Evolutionary conservation across 73 alveolate species (phyloP).

Genomic region (Paramecium octaurelia): DNA sequence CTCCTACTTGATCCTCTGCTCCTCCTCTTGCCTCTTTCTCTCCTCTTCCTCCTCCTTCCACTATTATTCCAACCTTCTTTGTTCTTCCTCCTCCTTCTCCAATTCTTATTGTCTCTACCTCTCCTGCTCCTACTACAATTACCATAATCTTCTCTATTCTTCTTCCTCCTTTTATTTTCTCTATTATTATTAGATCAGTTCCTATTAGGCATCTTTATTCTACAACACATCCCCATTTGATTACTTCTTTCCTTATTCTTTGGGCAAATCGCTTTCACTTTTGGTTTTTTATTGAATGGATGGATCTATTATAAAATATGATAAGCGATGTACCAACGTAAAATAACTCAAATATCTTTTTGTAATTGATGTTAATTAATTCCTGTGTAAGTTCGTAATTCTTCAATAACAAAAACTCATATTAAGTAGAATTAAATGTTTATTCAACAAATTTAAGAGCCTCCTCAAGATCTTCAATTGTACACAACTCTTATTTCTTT

Average conservation of each 20-base stretch:
- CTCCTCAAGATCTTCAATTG: constrained; percentile 18
- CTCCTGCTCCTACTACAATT: background rate
- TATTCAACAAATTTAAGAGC: constrained; percentile 30
- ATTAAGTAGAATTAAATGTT: background rate
- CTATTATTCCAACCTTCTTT: background rate
- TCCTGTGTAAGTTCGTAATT: background rate
- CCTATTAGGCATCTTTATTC: background rate
- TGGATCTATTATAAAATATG: background rate
- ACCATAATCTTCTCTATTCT: background rate
- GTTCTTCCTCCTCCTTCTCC: constrained; percentile 1
- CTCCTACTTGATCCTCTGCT: background rate
- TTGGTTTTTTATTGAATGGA: background rate
- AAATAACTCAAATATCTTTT: background rate
- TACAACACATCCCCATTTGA: background rate
- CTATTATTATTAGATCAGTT: background rate
- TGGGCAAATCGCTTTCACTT: background rate
- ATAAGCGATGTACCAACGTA: background rate
- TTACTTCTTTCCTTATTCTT: background rate
- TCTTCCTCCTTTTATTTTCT: background rate
- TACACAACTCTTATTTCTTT: background rate
- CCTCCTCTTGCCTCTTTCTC: background rate
- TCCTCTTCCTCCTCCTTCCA: background rate
- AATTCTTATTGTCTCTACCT: background rate
- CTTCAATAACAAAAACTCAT: background rate
- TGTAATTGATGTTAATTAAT: background rate